These are phyloP conservation scores for Vigna trinervia DNA, from an alignment of 306 rosid genomes.

Conservation along the genomic window DNA sequence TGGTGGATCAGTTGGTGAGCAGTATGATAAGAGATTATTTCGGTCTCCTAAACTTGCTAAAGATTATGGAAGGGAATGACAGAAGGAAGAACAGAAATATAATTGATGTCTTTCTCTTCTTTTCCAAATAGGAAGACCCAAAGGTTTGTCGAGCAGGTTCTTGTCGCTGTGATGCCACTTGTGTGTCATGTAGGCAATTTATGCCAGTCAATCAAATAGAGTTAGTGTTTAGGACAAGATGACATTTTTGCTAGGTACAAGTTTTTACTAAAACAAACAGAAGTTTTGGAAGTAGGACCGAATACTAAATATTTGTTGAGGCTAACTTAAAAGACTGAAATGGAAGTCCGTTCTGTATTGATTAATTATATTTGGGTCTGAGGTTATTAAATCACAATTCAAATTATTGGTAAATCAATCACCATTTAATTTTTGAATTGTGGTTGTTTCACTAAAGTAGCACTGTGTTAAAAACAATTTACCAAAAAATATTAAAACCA, in stretches of 20 bases:
- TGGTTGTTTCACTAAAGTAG: neutral
- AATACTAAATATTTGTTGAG: neutral
- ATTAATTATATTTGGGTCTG: neutral
- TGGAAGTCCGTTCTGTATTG: neutral
- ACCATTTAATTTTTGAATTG: neutral
- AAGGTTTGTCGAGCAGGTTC: neutral
- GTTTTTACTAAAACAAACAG: neutral
- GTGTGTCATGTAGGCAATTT: conserved; percentile 19
- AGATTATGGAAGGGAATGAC: neutral
- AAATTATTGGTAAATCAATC: neutral
- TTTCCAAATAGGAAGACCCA: conserved; percentile 7
- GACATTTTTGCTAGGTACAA: neutral
- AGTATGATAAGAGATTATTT: neutral
- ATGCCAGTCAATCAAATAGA: conserved; percentile 11
- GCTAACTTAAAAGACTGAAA: neutral
- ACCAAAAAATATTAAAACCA: neutral
- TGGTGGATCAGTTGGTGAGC: neutral
- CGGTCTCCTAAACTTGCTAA: conserved; percentile 25
- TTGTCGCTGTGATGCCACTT: neutral
- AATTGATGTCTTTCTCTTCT: neutral
- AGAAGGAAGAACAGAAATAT: neutral
- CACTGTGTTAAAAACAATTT: neutral
- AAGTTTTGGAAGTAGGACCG: neutral
- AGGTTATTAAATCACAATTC: neutral
- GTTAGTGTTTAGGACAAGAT: neutral